Evolutionary conservation across 495 filamentous ascomycete species (phyloP), one percentile per base, ranked within the genome.

Genomic region (Penicillium nucicola): DNA sequence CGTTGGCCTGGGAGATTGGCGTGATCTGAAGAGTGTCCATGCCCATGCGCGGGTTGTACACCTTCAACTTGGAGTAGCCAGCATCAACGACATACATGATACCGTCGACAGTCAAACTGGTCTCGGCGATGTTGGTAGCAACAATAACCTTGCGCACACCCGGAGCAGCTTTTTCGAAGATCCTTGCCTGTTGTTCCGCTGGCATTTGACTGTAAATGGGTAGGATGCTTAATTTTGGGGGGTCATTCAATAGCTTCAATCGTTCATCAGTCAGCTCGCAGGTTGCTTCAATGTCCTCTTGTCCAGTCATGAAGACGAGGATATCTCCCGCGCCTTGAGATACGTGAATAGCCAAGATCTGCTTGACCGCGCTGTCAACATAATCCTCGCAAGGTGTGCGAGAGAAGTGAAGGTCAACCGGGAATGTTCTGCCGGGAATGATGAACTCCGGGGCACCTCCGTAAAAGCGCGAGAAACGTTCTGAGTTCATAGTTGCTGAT

Each of bases 151-250:
- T 99, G 23, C 95, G 83, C 0, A 97, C 92, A 1, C 95, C 95
- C 0, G 90, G 85, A 3, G 86, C 75, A 5, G 95, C 95, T 48
- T 83, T 83, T 55, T 99, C 92, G 62, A 99, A 99, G 50, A 99
- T 97, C 69, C 90, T 97, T 20, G 95, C 89, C 64, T 99, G 95
- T 32, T 97, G 76, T 68, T 99, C 95, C 11, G 95, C 95, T 1
- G 95, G 95, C 92, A 99, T 96, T 68, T 97, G 95, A 76, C 90
- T 95, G 82, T 99, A 99, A 31, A 99, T 97, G 0, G 95, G 95
- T 17, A 99, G 79, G 37, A 99, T 96, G 61, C 87, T 92, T 25
- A 99, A 83, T 57, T 95, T 91, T 8, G 92, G 89, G 1, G 95
- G 95, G 62, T 97, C 92, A 52, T 97, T 97, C 9, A 99, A 78